A percentile compares a stretch with the other conserved stretches of the same genome.
These are phyloP conservation scores for Aureobasidium zeae DNA, from an alignment of 2,329 filamentous ascomycete species.

Conservation along the genomic window DNA sequence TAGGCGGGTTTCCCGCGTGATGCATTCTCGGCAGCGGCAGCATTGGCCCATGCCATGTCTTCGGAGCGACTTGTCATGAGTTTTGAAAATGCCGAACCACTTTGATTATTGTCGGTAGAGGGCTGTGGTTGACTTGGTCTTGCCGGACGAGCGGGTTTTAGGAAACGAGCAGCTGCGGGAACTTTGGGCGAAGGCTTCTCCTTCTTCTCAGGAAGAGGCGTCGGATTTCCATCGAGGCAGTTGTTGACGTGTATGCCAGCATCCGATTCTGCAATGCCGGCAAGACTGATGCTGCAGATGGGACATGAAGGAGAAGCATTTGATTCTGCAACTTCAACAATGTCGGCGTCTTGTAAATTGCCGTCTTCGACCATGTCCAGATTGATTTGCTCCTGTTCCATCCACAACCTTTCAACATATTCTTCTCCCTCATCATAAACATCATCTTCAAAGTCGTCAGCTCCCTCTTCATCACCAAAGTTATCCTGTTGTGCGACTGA, in stretches of 20 bases:
- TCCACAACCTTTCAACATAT: conserved; percentile 50
- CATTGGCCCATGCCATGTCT: conserved; percentile 78
- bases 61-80: conserved; percentile 91
- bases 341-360: conserved; percentile 6
- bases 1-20: conserved; percentile 79
- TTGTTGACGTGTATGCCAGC: conserved; percentile 81
- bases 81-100: conserved; percentile 71
- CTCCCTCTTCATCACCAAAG: conserved; percentile 41
- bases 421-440: conserved; percentile 47
- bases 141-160: conserved; percentile 56
- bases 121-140: conserved; percentile 75
- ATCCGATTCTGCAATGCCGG: conserved; percentile 49
- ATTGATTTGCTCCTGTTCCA: conserved; percentile 56
- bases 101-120: conserved; percentile 41
- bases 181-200: conserved; percentile 15
- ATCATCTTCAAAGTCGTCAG: conserved; percentile 53
- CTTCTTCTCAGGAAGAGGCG: conserved; percentile 41
- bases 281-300: conserved; percentile 61
- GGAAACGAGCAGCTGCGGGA: conserved; percentile 47
- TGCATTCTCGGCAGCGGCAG: conserved; percentile 67
- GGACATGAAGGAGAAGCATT: conserved; percentile 54
- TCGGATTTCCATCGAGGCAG: conserved; percentile 75
- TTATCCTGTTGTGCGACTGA: conserved; percentile 34
- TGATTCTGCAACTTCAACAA: conserved; percentile 1
- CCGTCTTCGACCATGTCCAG: conserved; percentile 40